Conservation (phyloP, 2,329 filamentous ascomycete species). For the Hypomyces rosellus region DNA sequence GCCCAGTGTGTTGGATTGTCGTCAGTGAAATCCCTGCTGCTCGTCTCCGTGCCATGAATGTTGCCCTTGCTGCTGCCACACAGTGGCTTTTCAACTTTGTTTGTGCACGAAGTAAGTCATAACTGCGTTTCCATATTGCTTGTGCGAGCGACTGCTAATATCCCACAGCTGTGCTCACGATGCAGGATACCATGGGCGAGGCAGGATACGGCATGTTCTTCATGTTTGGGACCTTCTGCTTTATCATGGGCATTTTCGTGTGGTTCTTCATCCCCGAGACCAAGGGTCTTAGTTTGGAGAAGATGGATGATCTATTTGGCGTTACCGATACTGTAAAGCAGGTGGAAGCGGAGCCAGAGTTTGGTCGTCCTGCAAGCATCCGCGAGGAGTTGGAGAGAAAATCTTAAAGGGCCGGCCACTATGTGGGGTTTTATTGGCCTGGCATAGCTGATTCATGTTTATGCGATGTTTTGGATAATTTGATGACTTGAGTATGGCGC, state of each 20-base stretch:
- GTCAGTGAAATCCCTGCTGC: conserved; percentile 63
- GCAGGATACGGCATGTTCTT: conserved; percentile 56
- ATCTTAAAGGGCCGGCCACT: conserved; percentile 2
- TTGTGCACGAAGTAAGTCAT: conserved; percentile 48
- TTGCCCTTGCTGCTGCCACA: conserved; percentile 60
- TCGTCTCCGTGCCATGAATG: conserved; percentile 59
- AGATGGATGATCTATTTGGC: conserved; percentile 62
- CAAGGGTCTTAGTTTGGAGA: conserved; percentile 57
- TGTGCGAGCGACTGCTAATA: not conserved
- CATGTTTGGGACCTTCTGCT: conserved; percentile 61
- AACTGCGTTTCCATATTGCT: not conserved
- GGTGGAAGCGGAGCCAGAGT: conserved; percentile 26
- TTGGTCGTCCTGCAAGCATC: conserved; percentile 20
- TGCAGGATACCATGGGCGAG: conserved; percentile 50
- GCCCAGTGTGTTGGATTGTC: conserved; percentile 67
- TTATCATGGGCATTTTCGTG: conserved; percentile 58
- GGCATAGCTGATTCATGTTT: conserved; percentile 3
- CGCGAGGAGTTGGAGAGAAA: conserved; percentile 18
- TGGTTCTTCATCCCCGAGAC: conserved; percentile 66
- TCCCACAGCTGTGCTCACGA: conserved; percentile 51
- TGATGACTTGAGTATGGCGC: too few species aligned
- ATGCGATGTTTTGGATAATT: not conserved
- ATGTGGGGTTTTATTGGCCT: not conserved
- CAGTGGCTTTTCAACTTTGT: conserved; percentile 74
- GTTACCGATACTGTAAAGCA: conserved; percentile 39